phyloP scores from a whole-genome alignment of 345 rosid genomes.

The Pseudoturritis turrita region DNA sequence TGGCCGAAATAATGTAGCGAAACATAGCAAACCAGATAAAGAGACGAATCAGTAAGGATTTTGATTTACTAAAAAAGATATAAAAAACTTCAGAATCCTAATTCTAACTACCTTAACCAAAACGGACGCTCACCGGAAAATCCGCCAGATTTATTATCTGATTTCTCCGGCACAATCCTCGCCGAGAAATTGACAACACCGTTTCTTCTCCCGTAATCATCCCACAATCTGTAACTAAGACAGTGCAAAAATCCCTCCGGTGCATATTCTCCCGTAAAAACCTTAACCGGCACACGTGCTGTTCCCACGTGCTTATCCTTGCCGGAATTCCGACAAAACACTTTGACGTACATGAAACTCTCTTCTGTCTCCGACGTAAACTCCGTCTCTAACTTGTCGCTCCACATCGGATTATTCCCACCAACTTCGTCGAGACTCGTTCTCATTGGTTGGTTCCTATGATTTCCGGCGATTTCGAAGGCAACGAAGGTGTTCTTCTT shows the following conservation, averaged over 20 bases:
- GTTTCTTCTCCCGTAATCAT: neutral
- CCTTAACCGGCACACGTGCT: constrained; percentile 26
- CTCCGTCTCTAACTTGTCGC: constrained; percentile 20
- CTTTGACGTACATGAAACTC: constrained; percentile 16
- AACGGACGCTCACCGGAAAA: neutral
- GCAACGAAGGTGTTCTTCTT: constrained; percentile 1
- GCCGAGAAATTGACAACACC: constrained; percentile 21
- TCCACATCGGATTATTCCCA: constrained; percentile 6
- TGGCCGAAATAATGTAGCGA: no score
- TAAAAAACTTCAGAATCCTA: neutral
- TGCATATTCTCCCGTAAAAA: constrained; percentile 24
- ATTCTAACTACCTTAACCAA: constrained; percentile 7
- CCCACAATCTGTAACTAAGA: constrained; percentile 24
- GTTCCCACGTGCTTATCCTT: constrained; percentile 15
- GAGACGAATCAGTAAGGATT: no score
- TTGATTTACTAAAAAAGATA: no score
- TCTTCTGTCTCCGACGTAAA: neutral
- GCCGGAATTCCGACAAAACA: neutral
- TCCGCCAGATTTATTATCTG: no score
- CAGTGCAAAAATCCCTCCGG: constrained; percentile 25
- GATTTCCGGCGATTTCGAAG: neutral
- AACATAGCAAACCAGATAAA: no score
- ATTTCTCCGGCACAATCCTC: neutral
- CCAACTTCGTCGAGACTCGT: constrained; percentile 2
- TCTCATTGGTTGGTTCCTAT: neutral